Conservation (phyloP, 805 yeast genomes). For the Candida suzukii region DNA sequence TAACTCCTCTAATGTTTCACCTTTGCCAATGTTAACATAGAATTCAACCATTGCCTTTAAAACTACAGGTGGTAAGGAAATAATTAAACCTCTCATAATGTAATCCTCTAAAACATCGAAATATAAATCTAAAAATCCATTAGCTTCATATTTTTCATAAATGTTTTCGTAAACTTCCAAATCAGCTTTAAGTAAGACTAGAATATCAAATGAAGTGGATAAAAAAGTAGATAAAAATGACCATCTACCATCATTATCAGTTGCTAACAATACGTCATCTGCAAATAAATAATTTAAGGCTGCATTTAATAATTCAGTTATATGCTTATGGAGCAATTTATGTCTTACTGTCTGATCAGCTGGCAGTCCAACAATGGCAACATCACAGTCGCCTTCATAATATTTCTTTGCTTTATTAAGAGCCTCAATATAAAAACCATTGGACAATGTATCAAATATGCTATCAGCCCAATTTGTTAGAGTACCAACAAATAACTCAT, state of each 20-base stretch:
- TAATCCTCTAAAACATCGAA: slow-evolving; percentile 47
- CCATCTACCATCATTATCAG: slow-evolving; percentile 2
- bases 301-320: slow-evolving; percentile 51
- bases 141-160: slow-evolving; percentile 34
- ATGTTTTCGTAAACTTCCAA: slow-evolving; percentile 34
- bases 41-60: slow-evolving; percentile 54
- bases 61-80: slow-evolving; percentile 52
- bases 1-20: slow-evolving; percentile 53
- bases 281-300: slow-evolving; percentile 38
- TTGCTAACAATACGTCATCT: slow-evolving; percentile 8
- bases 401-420: slow-evolving; percentile 47
- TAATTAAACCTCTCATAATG: slow-evolving; percentile 39
- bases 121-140: slow-evolving; percentile 30
- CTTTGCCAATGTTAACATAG: slow-evolving; percentile 33
- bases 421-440: slow-evolving; percentile 47
- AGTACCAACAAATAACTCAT: slow-evolving; percentile 50
- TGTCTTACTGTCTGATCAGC: slow-evolving; percentile 35
- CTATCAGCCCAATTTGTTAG: slow-evolving; percentile 66
- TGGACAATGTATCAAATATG: slow-evolving; percentile 38
- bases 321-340: slow-evolving; percentile 39
- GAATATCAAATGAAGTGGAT: slow-evolving; percentile 31
- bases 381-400: slow-evolving; percentile 41
- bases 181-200: slow-evolving; percentile 29
- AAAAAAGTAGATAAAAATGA: slow-evolving; percentile 26
- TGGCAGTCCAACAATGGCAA: slow-evolving; percentile 55